Evolutionary conservation across 1,284 basidiomycete genomes (phyloP), one percentile per base, ranked within the genome.

Genomic region (Boletus sp.): DNA sequence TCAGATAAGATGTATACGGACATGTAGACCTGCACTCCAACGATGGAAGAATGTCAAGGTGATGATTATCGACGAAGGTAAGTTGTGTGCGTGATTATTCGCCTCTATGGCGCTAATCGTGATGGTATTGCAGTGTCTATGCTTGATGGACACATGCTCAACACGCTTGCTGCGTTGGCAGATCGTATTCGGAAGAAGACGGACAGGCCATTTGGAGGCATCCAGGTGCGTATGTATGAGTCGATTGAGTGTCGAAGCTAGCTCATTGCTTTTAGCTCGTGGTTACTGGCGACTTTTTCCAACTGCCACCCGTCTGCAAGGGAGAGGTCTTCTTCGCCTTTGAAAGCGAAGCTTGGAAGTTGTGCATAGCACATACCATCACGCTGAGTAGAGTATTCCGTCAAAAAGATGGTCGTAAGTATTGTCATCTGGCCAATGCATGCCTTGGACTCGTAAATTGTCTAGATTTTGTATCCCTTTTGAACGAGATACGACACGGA

Each of bases 221-320:
- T 93, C n/a, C 86, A 89, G 71, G 82, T 81, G 46, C n/a, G 65
- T 51, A 1, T 38, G 8, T 47, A 35, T 35, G 16, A 12, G 5
- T 33, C 13, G 2, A 22, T 42, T 8, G 5, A 27, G 26, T 17
- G 12, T 30, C 2, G 17, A 34, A 10, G 19, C 10, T 22, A n/a
- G 5, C 39, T 53, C 29, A 48, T 33, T 5, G 26, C 20, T 19
- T 30, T 20, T 19, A 66, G 77, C 71, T 94, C 49, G 78, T 94
- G 45, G 71, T 91, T n/a, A 88, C 88, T 0, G 90, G 91, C 6
- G 90, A 93, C 65, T 93, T 93, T 67, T 91, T 91, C 68, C 91
- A 94, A 65, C 73, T 94, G 1, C 91, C 91, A 0, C 91, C 91
- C 0, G 84, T 94, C 5, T 63, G 61, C 12, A 64, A 70, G 38